A percentile compares a stretch with the other conserved stretches of the same genome.
Conservation (phyloP, 441 rosid genomes). For the Bruguiera hainesii region DNA sequence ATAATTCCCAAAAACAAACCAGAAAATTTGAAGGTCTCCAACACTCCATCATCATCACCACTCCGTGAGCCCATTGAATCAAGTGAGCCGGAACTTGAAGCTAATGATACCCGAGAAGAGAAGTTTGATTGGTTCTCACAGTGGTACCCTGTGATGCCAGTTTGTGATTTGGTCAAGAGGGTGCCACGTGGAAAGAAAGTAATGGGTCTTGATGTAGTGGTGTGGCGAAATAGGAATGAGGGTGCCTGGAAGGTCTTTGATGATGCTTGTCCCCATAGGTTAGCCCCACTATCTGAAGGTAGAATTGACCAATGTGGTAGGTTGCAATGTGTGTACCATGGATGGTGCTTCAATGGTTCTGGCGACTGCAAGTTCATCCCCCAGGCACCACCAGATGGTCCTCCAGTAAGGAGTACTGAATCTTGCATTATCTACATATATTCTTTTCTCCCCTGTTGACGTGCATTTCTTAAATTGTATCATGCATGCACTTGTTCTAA, state of each 20-base stretch:
- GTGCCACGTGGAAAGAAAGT: slow-evolving; percentile 35
- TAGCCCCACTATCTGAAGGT: slow-evolving; percentile 39
- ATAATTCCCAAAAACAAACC: neutral
- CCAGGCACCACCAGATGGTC: slow-evolving; percentile 29
- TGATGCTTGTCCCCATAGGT: slow-evolving; percentile 33
- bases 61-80: neutral
- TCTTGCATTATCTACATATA: no score
- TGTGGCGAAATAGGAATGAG: slow-evolving; percentile 42
- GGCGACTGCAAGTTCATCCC: slow-evolving; percentile 37
- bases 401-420: slow-evolving; percentile 1
- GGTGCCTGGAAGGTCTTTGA: slow-evolving; percentile 31
- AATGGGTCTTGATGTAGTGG: slow-evolving; percentile 35
- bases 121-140: slow-evolving; percentile 35
- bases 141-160: slow-evolving; percentile 39
- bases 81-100: neutral
- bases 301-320: slow-evolving; percentile 36
- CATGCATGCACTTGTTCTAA: neutral
- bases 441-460: neutral
- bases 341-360: slow-evolving; percentile 37
- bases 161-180: slow-evolving; percentile 35
- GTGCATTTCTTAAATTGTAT: no score
- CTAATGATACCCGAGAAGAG: neutral
- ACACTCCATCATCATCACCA: neutral
- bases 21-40: neutral
- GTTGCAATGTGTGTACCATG: slow-evolving; percentile 36